Base-by-base conservation (phyloP, 441 rosid genomes). In the Gossypium davidsonii region DNA sequence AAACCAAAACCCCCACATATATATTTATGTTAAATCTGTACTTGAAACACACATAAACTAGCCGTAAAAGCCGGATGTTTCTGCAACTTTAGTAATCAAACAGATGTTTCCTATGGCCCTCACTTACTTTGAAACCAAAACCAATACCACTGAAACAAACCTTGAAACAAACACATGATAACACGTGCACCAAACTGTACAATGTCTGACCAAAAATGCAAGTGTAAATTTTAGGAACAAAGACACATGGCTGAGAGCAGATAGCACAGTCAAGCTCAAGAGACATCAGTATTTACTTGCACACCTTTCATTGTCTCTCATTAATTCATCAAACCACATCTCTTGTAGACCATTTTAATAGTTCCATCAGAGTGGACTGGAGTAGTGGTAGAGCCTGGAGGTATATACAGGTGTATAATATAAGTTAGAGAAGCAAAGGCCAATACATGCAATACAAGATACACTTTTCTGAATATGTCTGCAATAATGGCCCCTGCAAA, bases 101-200 rank as follows among this genome's bases (percentile, higher is more conserved):
- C 60, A 55, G 26, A 9, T 11, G 8, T 55, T 37, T 37, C 42
- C 42, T 37, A 7, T 37, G 42, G 42, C 42, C 42, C 42, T 37
- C 42, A 37, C 42, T 37, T 37, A 37, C 42, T 66, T 25, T 23
- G 56, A 44, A 48, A 44, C 23, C 39, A 66, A 46, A 12, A 17
- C 68, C 15, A 15, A 63, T 10, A n/a, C 20, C 28, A 37, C 42
- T 37, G 2, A 37, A 37, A 37, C 10, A 6, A 8, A 37, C 10
- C 42, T 7, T 37, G 42, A 25, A 67, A 48, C 71, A 67, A 28
- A 67, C 59, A 67, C 72, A 51, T 51, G 72, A n/a, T 8, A 67
- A 51, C 72, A 68, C 72, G 72, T 51, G 72, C 60, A 68, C 28
- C 72, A 67, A 67, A 67, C 72, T 26, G 46, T 28, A 67, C 10